Base-by-base conservation (phyloP, 2,329 filamentous ascomycete species). In the Aspergillus neotritici region DNA sequence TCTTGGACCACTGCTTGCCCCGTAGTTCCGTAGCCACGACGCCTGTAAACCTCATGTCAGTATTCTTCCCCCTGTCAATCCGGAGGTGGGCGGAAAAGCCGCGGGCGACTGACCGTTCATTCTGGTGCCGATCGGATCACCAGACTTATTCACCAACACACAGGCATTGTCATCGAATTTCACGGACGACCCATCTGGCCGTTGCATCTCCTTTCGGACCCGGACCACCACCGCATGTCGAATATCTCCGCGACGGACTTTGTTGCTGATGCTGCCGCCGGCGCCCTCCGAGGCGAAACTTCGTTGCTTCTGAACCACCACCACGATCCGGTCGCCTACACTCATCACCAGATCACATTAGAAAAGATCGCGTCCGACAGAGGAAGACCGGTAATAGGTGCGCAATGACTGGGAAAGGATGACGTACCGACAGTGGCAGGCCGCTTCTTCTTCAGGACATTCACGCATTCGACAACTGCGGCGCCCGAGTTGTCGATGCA, bases 401-500 rank as follows among this genome's bases (percentile, higher is more conserved):
- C 12, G 9, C 12, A 8, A n/a, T 12, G 7, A 11, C 2, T 25
- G 25, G 30, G 21, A 31, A 6, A 31, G 32, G 16, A 36, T 25
- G 34, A 53, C 77, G 60, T 78, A 95, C 90, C 93, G 62, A 98
- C 90, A 62, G 83, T 84, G 47, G 91, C 93, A 61, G 68, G 60
- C 38, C 84, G 81, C 74, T 96, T 94, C 74, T 91, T 93, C 63
- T 87, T 87, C 61, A 98, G 76, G 51, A 97, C 86, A 66, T 91
- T 85, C 66, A 86, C 87, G 73, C 93, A 98, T 75, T 98, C 93
- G 72, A 97, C 93, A 55, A 98, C 78, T 60, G 93, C 90, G 57
- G 93, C 93, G 66, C 93, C 93, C 54, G 93, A 97, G 77, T 96
- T 98, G 84, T 98, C 93, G 81, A 98, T 97, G 83, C 93, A 97